Evolutionary conservation across 805 yeast genomes (phyloP).

Genomic region (Kodamaea jinghongensis): DNA sequence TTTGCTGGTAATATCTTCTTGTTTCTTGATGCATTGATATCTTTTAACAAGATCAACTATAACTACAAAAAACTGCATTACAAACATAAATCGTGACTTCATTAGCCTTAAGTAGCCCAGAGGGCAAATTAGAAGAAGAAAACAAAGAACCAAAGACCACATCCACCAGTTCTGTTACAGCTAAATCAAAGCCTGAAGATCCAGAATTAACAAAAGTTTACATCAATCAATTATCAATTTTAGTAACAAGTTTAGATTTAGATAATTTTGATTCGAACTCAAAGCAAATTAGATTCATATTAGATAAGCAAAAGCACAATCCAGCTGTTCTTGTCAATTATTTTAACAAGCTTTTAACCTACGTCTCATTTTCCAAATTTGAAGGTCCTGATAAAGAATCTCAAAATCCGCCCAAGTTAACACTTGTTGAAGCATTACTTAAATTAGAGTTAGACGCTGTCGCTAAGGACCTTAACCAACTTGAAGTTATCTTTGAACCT

Average conservation of each 20-base stretch:
- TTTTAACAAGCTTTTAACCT: slow-evolving; percentile 17
- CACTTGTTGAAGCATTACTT: slow-evolving; percentile 26
- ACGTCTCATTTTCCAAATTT: slow-evolving; percentile 15
- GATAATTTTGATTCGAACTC: slow-evolving; percentile 38
- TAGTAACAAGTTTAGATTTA: slow-evolving; percentile 43
- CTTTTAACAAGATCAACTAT: not conserved
- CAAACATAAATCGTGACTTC: slow-evolving; percentile 32
- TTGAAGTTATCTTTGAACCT: slow-evolving; percentile 22
- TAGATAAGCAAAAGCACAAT: slow-evolving; percentile 25
- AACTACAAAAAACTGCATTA: not conserved
- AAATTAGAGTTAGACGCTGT: slow-evolving; percentile 23
- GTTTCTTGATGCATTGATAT: slow-evolving; percentile 4
- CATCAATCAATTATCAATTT: slow-evolving; percentile 52
- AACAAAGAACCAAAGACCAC: slow-evolving; percentile 11
- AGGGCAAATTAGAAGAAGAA: slow-evolving; percentile 30
- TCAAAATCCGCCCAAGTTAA: slow-evolving; percentile 8
- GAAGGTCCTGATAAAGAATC: slow-evolving; percentile 7
- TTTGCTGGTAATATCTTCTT: not conserved
- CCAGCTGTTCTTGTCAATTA: slow-evolving; percentile 18
- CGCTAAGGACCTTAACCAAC: slow-evolving; percentile 24
- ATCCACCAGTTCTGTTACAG: slow-evolving; percentile 2
- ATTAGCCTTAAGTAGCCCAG: slow-evolving; percentile 32
- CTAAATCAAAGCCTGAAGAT: slow-evolving; percentile 11
- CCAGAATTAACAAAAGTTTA: slow-evolving; percentile 38
- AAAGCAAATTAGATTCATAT: slow-evolving; percentile 47